A percentile compares a stretch with the other conserved stretches of the same genome.
phyloP scores from a whole-genome alignment of 2,329 filamentous ascomycete species.

The Knufia petricola region DNA sequence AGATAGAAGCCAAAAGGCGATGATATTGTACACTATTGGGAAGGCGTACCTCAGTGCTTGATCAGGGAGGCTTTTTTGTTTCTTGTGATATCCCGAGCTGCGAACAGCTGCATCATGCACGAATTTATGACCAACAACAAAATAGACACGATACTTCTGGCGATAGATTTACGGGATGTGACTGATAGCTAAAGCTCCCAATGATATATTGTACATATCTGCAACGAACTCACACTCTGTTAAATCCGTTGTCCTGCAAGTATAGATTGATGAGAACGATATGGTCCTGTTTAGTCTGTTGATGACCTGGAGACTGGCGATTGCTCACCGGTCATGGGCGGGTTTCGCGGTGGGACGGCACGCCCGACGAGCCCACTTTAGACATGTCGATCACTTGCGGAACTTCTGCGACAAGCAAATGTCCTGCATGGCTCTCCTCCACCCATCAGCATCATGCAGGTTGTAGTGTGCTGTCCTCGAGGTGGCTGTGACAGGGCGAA shows the following conservation, averaged over 20 bases:
- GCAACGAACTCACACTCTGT: no score
- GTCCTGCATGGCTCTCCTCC: neutral
- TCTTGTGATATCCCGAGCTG: slow-evolving; percentile 4
- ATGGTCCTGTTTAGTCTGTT: no score
- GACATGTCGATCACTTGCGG: neutral
- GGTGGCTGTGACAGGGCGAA: slow-evolving; percentile 4
- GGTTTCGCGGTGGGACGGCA: neutral
- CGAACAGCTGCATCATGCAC: slow-evolving; percentile 3
- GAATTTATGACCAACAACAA: slow-evolving; percentile 4
- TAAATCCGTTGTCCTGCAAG: neutral
- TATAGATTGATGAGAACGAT: no score
- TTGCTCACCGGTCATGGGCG: neutral
- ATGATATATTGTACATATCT: neutral
- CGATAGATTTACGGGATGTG: slow-evolving; percentile 1
- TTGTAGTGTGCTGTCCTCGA: neutral
- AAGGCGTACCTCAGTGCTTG: neutral
- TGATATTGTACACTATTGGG: slow-evolving; percentile 5
- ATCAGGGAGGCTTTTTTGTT: slow-evolving; percentile 3
- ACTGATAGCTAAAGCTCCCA: neutral
- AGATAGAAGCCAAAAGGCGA: slow-evolving; percentile 12
- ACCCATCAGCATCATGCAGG: neutral
- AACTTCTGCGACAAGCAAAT: slow-evolving; percentile 1
- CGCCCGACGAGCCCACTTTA: neutral
- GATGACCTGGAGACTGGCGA: neutral
- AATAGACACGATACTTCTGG: slow-evolving; percentile 1